Evolutionary conservation across 352 stramenopile species (phyloP).

Genomic region (Globisporangium orthogonon): DNA sequence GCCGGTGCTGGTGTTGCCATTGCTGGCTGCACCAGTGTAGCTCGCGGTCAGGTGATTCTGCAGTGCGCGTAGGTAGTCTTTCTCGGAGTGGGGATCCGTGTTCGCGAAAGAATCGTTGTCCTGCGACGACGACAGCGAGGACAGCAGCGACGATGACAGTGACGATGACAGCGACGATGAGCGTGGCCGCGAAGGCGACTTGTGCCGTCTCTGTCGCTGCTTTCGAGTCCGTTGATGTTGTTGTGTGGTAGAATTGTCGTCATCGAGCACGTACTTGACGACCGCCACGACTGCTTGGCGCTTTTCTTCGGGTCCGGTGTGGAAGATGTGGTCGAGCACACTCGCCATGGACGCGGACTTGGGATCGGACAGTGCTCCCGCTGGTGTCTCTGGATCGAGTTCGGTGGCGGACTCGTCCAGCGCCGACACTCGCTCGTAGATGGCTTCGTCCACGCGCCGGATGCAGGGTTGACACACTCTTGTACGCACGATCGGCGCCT

Average conservation of each 20-base stretch:
- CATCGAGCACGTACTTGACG: conserved; percentile 37
- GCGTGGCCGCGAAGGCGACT: background rate
- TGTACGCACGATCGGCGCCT: conserved; percentile 27
- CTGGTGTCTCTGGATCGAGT: no score
- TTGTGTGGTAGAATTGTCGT: conserved; percentile 11
- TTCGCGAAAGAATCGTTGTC: conserved; percentile 8
- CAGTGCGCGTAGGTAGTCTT: conserved; percentile 8
- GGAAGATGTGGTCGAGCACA: conserved; percentile 18
- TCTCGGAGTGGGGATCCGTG: conserved; percentile 10
- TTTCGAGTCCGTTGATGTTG: background rate
- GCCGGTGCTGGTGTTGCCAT: background rate
- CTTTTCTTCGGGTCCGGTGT: conserved; percentile 16
- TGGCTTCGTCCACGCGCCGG: conserved; percentile 31
- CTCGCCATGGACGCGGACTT: conserved; percentile 16
- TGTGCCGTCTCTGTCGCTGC: background rate
- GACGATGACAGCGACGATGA: conserved; percentile 9
- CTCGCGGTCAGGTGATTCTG: conserved; percentile 8
- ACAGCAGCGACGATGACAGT: no score
- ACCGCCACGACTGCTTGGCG: conserved; percentile 25
- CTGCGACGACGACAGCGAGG: background rate
- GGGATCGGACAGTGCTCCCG: background rate
- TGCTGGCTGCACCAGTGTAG: background rate
- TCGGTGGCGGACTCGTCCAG: background rate
- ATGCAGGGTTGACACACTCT: conserved; percentile 41
- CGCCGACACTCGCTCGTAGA: conserved; percentile 20